Evolutionary conservation across 1,284 basidiomycete genomes (phyloP), one percentile per base, ranked within the genome.

Genomic region (Sanghuangporus baumii): DNA sequence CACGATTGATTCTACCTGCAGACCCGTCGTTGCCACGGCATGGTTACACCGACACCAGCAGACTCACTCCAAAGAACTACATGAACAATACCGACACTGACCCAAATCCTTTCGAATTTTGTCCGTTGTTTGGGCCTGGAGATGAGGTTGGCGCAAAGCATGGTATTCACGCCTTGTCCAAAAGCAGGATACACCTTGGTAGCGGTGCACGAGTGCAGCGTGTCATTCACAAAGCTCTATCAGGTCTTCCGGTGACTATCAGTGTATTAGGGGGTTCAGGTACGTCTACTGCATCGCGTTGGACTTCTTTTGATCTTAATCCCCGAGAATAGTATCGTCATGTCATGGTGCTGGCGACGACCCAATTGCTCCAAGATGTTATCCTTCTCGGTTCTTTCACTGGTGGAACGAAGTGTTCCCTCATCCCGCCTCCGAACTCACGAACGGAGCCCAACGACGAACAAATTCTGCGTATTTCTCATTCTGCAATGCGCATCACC

Each of bases 391-490:
- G 47, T 91, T 98, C 77, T 97, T 97, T 79, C 81, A 88, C 63
- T 98, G 96, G 95, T 96, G 94, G 90, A 94, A 96, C 75, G 83
- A 81, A 58, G 84, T 97, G 16, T 98, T 98, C 76, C 95, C 95
- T 1, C 92, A 98, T 74, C 94, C 94, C 0, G 91, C 91, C 2
- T 93, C 93, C 7, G 94, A 97, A 74, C 83, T 98, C 67, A 98
- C 96, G 14, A 97, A 97, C 73, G 96, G 95, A 37, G 96, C 95
- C 2, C 89, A 94, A 79, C 84, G 93, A 26, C 84, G 86, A 56
- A 94, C 93, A 41, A 90, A 90, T 74, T 94, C 94, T 3, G 88
- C 87, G 3, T 98, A 98, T 78, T 98, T 94, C 77, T 90, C 89
- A 3, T 97, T 89, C 76, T 98, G 96, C 80, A 89, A 86, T 61